These are phyloP conservation scores for Hirschioporus abietinus DNA, from an alignment of 768 basidiomycete species.

Conservation along the genomic window DNA sequence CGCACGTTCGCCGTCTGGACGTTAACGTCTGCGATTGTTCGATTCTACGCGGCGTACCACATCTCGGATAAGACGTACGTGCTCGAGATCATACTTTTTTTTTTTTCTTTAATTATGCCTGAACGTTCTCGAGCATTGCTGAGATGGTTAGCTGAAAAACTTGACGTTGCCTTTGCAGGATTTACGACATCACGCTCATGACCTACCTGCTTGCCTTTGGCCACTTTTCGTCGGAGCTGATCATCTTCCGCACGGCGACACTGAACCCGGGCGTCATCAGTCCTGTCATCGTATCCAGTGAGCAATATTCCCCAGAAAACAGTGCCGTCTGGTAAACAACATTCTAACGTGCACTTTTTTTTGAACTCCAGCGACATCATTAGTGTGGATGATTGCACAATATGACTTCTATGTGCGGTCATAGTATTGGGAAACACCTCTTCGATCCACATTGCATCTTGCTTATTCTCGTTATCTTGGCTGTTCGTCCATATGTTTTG, in stretches of 20 bases:
- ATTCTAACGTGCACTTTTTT: constrained; percentile 13
- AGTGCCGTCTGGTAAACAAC: constrained; percentile 4
- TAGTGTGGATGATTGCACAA: constrained; percentile 83
- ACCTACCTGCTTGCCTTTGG: constrained; percentile 88
- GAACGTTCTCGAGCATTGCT: constrained; percentile 9
- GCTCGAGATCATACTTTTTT: constrained; percentile 2
- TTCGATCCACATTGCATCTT: background rate
- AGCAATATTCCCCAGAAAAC: constrained; percentile 24
- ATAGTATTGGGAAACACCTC: constrained; percentile 13
- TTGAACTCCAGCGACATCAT: constrained; percentile 44
- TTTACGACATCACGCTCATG: constrained; percentile 85
- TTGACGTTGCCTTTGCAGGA: constrained; percentile 38
- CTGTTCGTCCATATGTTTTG: background rate
- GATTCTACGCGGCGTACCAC: constrained; percentile 86
- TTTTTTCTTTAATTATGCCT: constrained; percentile 7
- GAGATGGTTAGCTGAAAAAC: background rate
- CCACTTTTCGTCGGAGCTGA: constrained; percentile 83
- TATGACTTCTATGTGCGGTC: constrained; percentile 71
- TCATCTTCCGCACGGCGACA: constrained; percentile 75
- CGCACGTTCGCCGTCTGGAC: constrained; percentile 94
- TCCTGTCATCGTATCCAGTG: constrained; percentile 84
- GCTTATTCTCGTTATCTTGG: background rate
- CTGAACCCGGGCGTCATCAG: constrained; percentile 55
- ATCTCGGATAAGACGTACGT: constrained; percentile 76
- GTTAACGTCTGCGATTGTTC: constrained; percentile 73